Evolutionary conservation across 2,329 filamentous ascomycete species (phyloP), one percentile per base, ranked within the genome.

Genomic region (Ascosphaera acerosa): DNA sequence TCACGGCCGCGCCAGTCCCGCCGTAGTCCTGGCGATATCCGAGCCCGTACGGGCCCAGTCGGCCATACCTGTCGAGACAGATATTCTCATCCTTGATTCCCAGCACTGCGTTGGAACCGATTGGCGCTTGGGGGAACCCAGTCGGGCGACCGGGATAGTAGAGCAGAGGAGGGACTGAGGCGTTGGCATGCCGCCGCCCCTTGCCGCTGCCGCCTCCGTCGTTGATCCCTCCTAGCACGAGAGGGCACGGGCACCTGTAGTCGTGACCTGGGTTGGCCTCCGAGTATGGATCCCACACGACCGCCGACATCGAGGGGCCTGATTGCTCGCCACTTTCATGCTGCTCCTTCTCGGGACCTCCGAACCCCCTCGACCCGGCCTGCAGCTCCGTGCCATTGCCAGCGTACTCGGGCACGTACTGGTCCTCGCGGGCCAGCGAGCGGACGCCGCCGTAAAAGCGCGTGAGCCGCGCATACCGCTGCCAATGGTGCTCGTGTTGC

Each of bases 1-100:
- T 70, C 49, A 89, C 66, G 7, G 78, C 82, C n/a, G 76, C 70
- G 3, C 84, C 81, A 16, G 75, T 69, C 2, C 84, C 84, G 9
- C 84, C 84, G 38, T 64, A 69, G 35, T 70, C 69, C 19, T 64
- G 58, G 18, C 75, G 77, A 49, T 94, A 94, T 6, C 84, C 84
- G 37, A 80, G 67, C 0, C 84, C 84, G 42, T 97, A 97, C 0
- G 84, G 76, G 0, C 78, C 82, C 18, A 87, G 66, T 38, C 81
- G 66, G 3, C 84, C 84, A 46, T 77, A 90, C 2, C 87, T 66
- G 41, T 97, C 87, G 45, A 91, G 92, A 54, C 87, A 97, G 29
- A 92, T 66, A n/a, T n/a, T n/a, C 43, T 90, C 74, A 40, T 89
- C 68, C 12, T 75, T 67, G 20, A 94, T 56, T 0, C 70, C 73